Evolutionary conservation across 352 stramenopile species (phyloP), one percentile per base, ranked within the genome.

Genomic region (Phytopythium ostracodes): DNA sequence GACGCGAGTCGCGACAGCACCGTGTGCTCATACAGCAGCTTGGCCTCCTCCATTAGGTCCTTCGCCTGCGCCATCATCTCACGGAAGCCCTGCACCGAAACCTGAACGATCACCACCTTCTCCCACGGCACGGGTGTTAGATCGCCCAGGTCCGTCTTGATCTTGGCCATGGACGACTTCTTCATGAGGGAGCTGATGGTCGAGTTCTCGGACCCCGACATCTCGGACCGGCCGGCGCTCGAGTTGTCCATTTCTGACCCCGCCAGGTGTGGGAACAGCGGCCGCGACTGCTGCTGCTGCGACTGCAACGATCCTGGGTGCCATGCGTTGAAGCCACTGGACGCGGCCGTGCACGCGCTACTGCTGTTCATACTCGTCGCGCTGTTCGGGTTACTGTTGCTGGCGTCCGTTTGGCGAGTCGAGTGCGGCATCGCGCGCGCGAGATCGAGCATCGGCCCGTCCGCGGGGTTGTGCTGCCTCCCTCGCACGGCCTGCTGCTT

Each of bases 1-100:
- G 82, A 91, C 56, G 82, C 75, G 17, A 95, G 65, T n/a, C 87
- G 73, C 52, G 84, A 94, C 8, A 92, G 71, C 55, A 95, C 86
- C 36, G 86, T 95, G 69, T 95, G 87, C 56, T 94, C 87, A 55
- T 95, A 95, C 46, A 95, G 65, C 38, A 91, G 56, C 59, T 92
- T 93, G 17, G 87, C 87, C 46, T 95, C 87, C 59, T 95, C 87
- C 84, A 95, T 93, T 11, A 94, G 63, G 17, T 95, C 84, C 64
- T 92, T 91, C 1, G 82, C 80, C 35, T 92, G 66, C 15, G 56
- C 72, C 66, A 84, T 78, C 78, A 92, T 89, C 20, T 91, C 82
- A 4, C 86, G 79, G 61, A 94, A 95, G 5, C 80, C 84, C 66
- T 91, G 81, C 24, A 94, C 84, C 5, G 84, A 93, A 6, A 95